Percentiles rank a stretch among this genome's conserved stretches.
Conservation (phyloP, 768 basidiomycete species). For the Pleurotus tuber-regium region DNA sequence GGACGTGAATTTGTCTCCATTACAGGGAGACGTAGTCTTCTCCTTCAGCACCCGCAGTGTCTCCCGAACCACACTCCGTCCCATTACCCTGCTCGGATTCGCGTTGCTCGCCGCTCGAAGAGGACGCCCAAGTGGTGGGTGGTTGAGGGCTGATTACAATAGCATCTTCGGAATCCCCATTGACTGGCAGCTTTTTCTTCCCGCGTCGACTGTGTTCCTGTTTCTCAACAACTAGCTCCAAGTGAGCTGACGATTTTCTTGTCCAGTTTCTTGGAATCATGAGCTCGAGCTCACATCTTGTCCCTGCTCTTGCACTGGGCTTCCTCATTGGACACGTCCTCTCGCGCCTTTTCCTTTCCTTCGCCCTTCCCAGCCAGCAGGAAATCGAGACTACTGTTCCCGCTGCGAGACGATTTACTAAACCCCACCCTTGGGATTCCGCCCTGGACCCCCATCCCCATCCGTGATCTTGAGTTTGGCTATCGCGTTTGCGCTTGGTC, state of each 20-base stretch:
- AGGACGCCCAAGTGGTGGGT: neutral
- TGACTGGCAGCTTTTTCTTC: neutral
- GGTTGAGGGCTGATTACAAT: neutral
- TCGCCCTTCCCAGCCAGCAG: slow-evolving; percentile 33
- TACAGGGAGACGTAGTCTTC: slow-evolving; percentile 1
- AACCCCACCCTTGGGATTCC: slow-evolving; percentile 12
- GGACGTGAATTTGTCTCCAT: slow-evolving; percentile 7
- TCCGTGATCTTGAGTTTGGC: slow-evolving; percentile 38
- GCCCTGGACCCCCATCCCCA: slow-evolving; percentile 20
- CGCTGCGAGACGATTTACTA: neutral
- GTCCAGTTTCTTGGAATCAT: slow-evolving; percentile 39
- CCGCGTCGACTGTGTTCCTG: slow-evolving; percentile 39
- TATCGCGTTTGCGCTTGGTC: slow-evolving; percentile 52
- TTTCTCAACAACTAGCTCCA: slow-evolving; percentile 61
- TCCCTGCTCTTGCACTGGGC: slow-evolving; percentile 15
- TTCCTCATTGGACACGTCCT: slow-evolving; percentile 14
- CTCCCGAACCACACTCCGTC: slow-evolving; percentile 1
- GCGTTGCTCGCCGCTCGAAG: neutral
- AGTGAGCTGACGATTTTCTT: slow-evolving; percentile 68
- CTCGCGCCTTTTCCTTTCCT: slow-evolving; percentile 21
- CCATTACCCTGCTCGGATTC: neutral
- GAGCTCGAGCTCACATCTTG: slow-evolving; percentile 7
- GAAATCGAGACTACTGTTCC: slow-evolving; percentile 15
- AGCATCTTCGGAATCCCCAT: neutral
- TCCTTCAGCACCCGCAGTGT: slow-evolving; percentile 4